phyloP scores from a whole-genome alignment of 2,329 filamentous ascomycete species.

The Seiridium unicorne region DNA sequence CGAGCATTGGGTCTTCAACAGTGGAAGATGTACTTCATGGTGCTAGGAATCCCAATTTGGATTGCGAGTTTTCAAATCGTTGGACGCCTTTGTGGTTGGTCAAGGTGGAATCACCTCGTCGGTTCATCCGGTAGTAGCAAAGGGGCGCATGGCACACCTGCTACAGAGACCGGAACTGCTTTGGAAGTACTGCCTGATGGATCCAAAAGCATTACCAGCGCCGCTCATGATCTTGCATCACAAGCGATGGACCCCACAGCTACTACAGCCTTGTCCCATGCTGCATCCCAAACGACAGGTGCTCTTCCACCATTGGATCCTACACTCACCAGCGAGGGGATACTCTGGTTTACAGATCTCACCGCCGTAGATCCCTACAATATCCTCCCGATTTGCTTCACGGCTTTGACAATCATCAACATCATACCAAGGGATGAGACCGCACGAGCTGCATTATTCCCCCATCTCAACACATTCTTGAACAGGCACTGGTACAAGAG shows the following conservation, averaged over 20 bases:
- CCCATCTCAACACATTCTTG: background rate
- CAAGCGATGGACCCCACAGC: no score
- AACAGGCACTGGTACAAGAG: background rate
- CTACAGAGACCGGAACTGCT: background rate
- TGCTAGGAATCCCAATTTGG: constrained; percentile 47
- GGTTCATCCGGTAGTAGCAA: no score
- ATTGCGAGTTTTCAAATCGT: constrained; percentile 49
- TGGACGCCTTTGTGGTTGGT: constrained; percentile 40
- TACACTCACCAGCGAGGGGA: constrained; percentile 46
- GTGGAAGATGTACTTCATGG: constrained; percentile 42
- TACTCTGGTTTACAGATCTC: constrained; percentile 56
- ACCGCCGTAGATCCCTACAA: constrained; percentile 50
- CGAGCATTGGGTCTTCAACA: constrained; percentile 38
- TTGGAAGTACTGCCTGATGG: no score
- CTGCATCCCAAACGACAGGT: background rate
- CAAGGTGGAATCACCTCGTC: no score
- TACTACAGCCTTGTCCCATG: no score
- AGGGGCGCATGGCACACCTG: background rate
- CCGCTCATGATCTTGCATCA: no score
- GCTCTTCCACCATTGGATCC: constrained; percentile 26
- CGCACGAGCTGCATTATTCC: constrained; percentile 6
- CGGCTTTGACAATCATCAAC: constrained; percentile 31
- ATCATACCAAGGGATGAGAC: constrained; percentile 27
- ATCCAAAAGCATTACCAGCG: no score
- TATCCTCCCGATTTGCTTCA: constrained; percentile 42